Evolutionary conservation across 768 basidiomycete species (phyloP), one percentile per base, ranked within the genome.

Genomic region (Dentipellis sp.): DNA sequence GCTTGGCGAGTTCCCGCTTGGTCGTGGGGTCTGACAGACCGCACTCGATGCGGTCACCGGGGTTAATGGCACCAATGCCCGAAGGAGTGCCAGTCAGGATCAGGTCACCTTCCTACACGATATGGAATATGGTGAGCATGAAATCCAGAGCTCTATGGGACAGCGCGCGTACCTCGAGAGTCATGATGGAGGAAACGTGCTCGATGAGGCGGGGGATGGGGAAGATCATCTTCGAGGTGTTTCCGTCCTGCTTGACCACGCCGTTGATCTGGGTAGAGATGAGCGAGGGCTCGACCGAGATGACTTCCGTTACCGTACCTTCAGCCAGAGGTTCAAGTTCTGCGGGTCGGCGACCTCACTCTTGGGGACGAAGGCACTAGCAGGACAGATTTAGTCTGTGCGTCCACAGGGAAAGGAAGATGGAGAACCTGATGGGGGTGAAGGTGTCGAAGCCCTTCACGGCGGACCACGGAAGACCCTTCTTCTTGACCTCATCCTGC

Each of bases 371-470:
- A 93, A 97, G 2, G 80, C 72, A 55, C 90, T 91, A 63, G 22
- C 29, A 45, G 38, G 22, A 12, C 53, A 23, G 17, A 10, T 36
- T 23, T 51, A 45, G 23, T n/a, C 21, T 36, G 40, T 5, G 29
- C 34, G 36, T 10, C 11, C 16, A 22, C 38, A 3, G 29, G 29
- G 29, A 6, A 3, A 29, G 29, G 38, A 34, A 42, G 38, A 2
- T 9, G 9, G 40, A 69, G 42, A 65, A 91, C 92, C 93, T 86
- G 60, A 95, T 79, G 2, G 94, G 94, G 4, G 90, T 92, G 72
- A 94, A 98, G 0, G 93, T 94, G 68, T 99, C 95, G 62, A 97
- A 97, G 1, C 95, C 95, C 70, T 99, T 98, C 2, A 86, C 91
- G 10, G 94, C 79, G n/a, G 86, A 84, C 97, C 97, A 99, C 1